Conservation (phyloP, 2,329 filamentous ascomycete genomes). For the Aureobasidium sp. region DNA sequence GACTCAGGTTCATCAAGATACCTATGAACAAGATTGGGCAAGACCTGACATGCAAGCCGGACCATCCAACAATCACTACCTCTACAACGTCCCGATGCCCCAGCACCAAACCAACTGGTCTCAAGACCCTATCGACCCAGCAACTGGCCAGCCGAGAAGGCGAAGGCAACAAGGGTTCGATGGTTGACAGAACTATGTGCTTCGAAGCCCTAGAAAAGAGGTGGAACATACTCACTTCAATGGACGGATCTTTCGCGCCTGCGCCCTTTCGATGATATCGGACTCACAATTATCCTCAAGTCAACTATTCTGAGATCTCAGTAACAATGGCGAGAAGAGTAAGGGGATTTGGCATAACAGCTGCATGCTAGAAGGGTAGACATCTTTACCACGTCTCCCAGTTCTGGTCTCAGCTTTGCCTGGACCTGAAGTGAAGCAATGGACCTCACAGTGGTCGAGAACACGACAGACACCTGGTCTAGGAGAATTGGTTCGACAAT, state of each 20-base stretch:
- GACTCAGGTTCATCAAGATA: neutral
- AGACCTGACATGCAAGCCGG: neutral
- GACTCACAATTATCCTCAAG: too few relatives aligned
- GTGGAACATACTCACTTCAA: neutral
- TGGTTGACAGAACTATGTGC: neutral
- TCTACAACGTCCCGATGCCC: neutral
- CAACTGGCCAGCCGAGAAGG: neutral
- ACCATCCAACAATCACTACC: neutral
- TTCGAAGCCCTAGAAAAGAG: neutral
- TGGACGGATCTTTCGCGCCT: neutral
- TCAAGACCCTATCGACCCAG: neutral
- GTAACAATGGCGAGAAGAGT: too few relatives aligned
- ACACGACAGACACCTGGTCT: too few relatives aligned
- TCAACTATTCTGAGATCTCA: too few relatives aligned
- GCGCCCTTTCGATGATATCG: too few relatives aligned
- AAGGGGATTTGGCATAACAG: too few relatives aligned
- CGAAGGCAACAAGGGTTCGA: neutral
- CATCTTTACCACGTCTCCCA: too few relatives aligned
- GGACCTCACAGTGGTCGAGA: too few relatives aligned
- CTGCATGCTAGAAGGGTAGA: too few relatives aligned
- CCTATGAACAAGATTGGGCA: neutral
- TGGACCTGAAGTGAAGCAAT: too few relatives aligned
- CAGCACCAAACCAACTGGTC: neutral
- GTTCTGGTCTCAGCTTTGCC: too few relatives aligned
- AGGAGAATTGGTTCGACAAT: too few relatives aligned